Percentiles rank a stretch among this genome's conserved stretches.
These are phyloP conservation scores for Jasminum sambac DNA, from an alignment of 257 asterid genomes.

Conservation along the genomic window DNA sequence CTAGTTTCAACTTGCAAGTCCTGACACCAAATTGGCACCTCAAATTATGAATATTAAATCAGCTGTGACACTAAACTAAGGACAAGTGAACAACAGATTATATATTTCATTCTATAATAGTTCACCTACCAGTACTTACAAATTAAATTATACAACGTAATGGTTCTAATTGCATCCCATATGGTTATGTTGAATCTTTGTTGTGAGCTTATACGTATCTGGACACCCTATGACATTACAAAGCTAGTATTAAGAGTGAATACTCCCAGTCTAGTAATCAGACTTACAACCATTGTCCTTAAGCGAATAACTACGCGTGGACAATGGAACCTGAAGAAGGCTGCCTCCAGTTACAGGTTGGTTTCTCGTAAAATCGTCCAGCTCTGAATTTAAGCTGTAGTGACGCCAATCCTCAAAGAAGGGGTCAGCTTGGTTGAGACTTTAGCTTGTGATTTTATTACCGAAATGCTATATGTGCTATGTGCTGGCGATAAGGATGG, in stretches of 20 bases:
- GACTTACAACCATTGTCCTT: background rate
- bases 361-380: background rate
- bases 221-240: background rate
- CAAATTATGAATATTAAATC: slow-evolving; percentile 11
- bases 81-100: background rate
- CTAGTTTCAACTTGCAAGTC: background rate
- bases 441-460: background rate
- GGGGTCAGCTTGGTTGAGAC: background rate
- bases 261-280: background rate
- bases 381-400: background rate
- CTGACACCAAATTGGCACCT: background rate
- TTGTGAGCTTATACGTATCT: background rate
- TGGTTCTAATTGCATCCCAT: background rate
- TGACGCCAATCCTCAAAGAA: background rate
- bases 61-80: slow-evolving; percentile 11
- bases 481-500: background rate
- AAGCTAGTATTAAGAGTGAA: background rate
- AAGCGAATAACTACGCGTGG: background rate
- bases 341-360: background rate
- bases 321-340: background rate
- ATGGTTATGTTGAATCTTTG: background rate
- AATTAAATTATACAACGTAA: slow-evolving; percentile 15
- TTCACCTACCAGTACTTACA: background rate
- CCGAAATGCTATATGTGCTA: background rate
- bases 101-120: slow-evolving; percentile 4